A percentile compares a stretch with the other conserved stretches of the same genome.
Conservation (phyloP, 148 eudicot genomes). For the Tetragonia tetragonoides region DNA sequence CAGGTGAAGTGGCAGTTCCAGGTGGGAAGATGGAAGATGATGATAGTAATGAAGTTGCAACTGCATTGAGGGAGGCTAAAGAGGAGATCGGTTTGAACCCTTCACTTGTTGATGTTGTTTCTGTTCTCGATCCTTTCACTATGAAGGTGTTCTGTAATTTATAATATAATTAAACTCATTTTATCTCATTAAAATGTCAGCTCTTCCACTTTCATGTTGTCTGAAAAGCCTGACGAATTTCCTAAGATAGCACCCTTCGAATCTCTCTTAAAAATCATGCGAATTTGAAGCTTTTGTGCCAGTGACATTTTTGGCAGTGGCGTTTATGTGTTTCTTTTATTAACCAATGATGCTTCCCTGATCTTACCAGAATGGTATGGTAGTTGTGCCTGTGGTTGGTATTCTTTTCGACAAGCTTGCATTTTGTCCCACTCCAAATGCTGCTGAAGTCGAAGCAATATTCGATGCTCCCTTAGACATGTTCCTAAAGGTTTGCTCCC, state of each 20-base stretch:
- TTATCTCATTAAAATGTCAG: too few relatives aligned
- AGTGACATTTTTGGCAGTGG: too few relatives aligned
- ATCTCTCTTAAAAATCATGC: too few relatives aligned
- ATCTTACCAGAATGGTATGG: constrained; percentile 36
- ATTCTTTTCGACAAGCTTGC: constrained; percentile 52
- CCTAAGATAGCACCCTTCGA: too few relatives aligned
- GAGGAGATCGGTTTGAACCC: constrained; percentile 96
- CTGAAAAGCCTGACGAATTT: too few relatives aligned
- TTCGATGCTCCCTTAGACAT: constrained; percentile 83
- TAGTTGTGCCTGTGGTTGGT: constrained; percentile 72
- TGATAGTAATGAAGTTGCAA: constrained; percentile 62
- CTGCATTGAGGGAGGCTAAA: constrained; percentile 81
- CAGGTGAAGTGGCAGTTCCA: constrained; percentile 92
- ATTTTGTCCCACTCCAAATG: constrained; percentile 52
- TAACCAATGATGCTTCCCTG: neutral
- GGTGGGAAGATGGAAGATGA: constrained; percentile 88
- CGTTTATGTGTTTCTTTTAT: neutral
- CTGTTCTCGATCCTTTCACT: constrained; percentile 67
- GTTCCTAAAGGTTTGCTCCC: constrained; percentile 55
- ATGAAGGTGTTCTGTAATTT: constrained; percentile 48
- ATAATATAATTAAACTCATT: too few relatives aligned
- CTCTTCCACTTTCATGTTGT: too few relatives aligned
- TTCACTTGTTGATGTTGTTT: constrained; percentile 64
- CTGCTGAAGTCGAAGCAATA: constrained; percentile 66
- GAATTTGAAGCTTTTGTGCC: too few relatives aligned